phyloP scores from a whole-genome alignment of 371 early-diverging fungal species.

The Lichtheimia hyalospora region DNA sequence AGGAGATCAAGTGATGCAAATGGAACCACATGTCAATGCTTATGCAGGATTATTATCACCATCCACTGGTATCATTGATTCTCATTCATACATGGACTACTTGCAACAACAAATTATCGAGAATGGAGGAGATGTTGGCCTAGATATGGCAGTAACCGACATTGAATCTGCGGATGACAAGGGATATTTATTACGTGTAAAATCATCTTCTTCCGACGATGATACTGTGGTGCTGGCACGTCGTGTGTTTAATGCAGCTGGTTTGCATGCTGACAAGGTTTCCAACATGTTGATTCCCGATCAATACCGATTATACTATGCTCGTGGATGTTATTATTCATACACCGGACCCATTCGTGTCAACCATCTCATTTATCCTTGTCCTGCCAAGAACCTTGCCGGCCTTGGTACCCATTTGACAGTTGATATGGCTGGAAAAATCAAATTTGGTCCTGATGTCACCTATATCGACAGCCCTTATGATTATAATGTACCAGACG shows the following conservation, averaged over 20 bases:
- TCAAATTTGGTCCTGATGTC: slow-evolving; percentile 86
- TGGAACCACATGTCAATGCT: slow-evolving; percentile 67
- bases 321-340: slow-evolving; percentile 80
- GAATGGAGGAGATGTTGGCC: slow-evolving; percentile 52
- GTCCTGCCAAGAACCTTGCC: slow-evolving; percentile 73
- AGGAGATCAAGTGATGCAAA: slow-evolving; percentile 25
- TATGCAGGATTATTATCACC: slow-evolving; percentile 58
- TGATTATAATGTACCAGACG: slow-evolving; percentile 63
- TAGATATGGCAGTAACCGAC: slow-evolving; percentile 47
- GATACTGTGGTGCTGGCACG: slow-evolving; percentile 51
- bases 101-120: slow-evolving; percentile 43
- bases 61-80: slow-evolving; percentile 83
- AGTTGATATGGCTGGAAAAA: slow-evolving; percentile 73
- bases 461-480: slow-evolving; percentile 53
- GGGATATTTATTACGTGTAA: slow-evolving; percentile 51
- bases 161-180: slow-evolving; percentile 31
- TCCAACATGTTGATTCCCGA: slow-evolving; percentile 50
- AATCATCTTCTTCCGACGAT: slow-evolving; percentile 31
- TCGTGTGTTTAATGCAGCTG: slow-evolving; percentile 79
- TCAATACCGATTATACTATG: slow-evolving; percentile 57
- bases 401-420: slow-evolving; percentile 85
- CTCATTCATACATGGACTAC: slow-evolving; percentile 67
- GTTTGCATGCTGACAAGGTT: slow-evolving; percentile 71
- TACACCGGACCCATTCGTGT: slow-evolving; percentile 47
- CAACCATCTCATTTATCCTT: slow-evolving; percentile 81